Percentiles rank a stretch among this genome's conserved stretches.
Conservation (phyloP, 495 filamentous ascomycete species). For the Cairneyella variabilis region DNA sequence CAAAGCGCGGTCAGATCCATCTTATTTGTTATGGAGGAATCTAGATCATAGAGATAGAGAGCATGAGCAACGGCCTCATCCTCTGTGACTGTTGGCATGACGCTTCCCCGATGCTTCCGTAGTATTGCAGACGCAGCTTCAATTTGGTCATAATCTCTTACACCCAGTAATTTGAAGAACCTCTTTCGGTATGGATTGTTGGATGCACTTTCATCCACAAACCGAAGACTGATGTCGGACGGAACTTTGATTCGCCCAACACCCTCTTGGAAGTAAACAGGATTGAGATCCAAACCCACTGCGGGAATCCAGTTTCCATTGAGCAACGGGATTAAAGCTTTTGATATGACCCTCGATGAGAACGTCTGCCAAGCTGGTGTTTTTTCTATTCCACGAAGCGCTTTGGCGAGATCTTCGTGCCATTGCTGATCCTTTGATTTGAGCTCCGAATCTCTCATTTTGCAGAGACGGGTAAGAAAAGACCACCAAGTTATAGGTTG, state of each 20-base stretch:
- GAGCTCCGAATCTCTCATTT: background rate
- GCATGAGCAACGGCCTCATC: background rate
- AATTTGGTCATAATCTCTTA: background rate
- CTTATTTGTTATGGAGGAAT: background rate
- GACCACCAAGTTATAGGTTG: background rate
- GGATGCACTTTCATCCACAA: background rate
- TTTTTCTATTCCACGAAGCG: background rate
- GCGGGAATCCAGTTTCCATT: background rate
- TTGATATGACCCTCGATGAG: conserved; percentile 1
- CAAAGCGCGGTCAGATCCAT: background rate
- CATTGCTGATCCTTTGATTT: background rate
- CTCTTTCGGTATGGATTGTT: background rate
- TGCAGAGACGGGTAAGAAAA: conserved; percentile 1
- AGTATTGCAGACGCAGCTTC: background rate
- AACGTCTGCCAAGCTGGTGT: background rate
- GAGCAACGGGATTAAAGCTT: background rate
- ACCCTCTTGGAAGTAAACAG: conserved; percentile 1
- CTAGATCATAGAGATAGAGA: background rate
- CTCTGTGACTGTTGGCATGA: background rate
- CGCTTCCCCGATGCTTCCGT: background rate
- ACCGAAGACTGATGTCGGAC: background rate
- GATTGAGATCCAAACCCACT: conserved; percentile 1
- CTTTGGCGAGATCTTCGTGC: conserved; percentile 4
- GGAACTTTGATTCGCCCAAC: background rate
- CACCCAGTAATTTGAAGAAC: conserved; percentile 1